Evolutionary conservation across 2,329 filamentous ascomycete species (phyloP), one percentile per base, ranked within the genome.

Genomic region (Coniochaeta sp.): DNA sequence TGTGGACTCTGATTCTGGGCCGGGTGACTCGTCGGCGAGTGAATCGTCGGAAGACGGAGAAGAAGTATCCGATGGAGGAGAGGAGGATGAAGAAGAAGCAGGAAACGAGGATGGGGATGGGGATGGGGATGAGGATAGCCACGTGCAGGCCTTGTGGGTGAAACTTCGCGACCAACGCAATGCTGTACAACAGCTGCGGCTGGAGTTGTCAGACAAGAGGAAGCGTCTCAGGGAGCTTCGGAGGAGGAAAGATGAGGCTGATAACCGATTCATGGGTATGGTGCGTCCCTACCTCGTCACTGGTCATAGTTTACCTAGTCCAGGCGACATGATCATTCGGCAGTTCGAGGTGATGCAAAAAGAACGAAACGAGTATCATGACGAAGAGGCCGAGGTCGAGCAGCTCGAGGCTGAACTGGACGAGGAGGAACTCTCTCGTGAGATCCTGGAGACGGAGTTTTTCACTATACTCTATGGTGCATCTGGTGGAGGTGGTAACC

Each of bases 361-460:
- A 6, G 62, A 74, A 19, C 71, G 75, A n/a, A 67, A 72, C 31
- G 71, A 75, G 3, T 76, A 77, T 38, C 72, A 75, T 50, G 66
- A 65, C 6, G 64, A 68, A 8, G 74, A 78, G 55, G 66, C 67
- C 7, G 67, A 65, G 26, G 78, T 77, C 50, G 76, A 79, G 63
- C 63, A 62, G 11, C 28, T 67, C 61, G 66, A 67, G 34, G 33
- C 17, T 11, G 47, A 64, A n/a, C 44, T 68, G n/a, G 62, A 62
- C 8, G 22, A 57, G 12, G 60, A 64, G 33, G 64, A 66, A 36
- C 11, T 26, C 3, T 58, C 58, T 26, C 62, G 67, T 2, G 55
- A 64, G 14, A 60, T 24, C 11, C 62, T 77, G 1, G 76, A 79
- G 63, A 71, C 68, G 3, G 67, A 69, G 3, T 73, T 79, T 43